Evolutionary conservation across 768 basidiomycete genomes (phyloP).

Genomic region (Hemileccinum impolitum): DNA sequence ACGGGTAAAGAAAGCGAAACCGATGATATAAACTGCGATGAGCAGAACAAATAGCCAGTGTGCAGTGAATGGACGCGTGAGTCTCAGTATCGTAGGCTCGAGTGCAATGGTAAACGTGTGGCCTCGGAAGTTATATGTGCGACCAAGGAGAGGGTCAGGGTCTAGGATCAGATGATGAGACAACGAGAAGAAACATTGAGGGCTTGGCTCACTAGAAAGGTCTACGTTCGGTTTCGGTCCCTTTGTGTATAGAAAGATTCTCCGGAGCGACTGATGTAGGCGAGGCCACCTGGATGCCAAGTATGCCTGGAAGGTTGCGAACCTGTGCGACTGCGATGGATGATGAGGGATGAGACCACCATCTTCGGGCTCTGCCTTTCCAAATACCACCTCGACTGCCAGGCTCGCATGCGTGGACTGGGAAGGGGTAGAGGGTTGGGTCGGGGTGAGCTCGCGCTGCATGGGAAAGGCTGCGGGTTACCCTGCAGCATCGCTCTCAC

Average conservation of each 20-base stretch:
- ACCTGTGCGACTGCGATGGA: neutral
- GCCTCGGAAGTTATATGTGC: constrained; percentile 40
- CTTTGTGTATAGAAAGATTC: constrained; percentile 38
- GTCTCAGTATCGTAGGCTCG: constrained; percentile 50
- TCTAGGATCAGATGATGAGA: constrained; percentile 33
- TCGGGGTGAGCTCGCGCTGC: constrained; percentile 2
- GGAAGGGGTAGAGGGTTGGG: constrained; percentile 3
- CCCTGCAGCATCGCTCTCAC: too few species aligned
- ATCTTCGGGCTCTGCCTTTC: constrained; percentile 4
- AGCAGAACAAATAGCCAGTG: constrained; percentile 56
- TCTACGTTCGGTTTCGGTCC: constrained; percentile 60
- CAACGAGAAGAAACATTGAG: neutral
- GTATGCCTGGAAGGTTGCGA: constrained; percentile 7
- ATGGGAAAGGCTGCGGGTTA: constrained; percentile 5
- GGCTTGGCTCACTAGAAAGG: constrained; percentile 39
- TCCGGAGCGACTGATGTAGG: constrained; percentile 11
- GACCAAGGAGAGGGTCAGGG: constrained; percentile 52
- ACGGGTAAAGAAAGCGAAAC: constrained; percentile 67
- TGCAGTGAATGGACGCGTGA: constrained; percentile 50
- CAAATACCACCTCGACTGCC: neutral
- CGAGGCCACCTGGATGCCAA: constrained; percentile 17
- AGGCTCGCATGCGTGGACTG: constrained; percentile 13
- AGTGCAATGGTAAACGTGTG: constrained; percentile 41
- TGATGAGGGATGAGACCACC: neutral
- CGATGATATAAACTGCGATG: constrained; percentile 61